Base-by-base conservation (phyloP, 805 yeast genomes). In the Kregervanrija delftensis region DNA sequence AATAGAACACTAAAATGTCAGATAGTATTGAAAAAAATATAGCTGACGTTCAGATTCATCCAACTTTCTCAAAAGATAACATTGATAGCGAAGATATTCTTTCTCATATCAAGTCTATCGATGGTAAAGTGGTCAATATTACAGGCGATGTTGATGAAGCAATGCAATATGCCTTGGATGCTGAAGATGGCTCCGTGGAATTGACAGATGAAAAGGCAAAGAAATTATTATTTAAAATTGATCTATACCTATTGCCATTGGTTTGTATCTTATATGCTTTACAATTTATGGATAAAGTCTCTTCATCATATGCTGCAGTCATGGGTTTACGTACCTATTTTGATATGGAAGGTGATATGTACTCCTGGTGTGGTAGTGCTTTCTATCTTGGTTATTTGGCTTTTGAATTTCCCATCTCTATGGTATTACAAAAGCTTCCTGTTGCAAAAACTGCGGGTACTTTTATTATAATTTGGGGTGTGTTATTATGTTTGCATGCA, bases 241-340 rank as follows among this genome's bases (percentile, higher is more conserved):
- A 80, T 55, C 37, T 69, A 14, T 69, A 59, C 48, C 49, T 80
- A 49, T 59, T 76, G 52, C 80, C 85, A 1, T 45, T 78, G 42
- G 64, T 79, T 61, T 71, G 74, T 49, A 45, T 71, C 22, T 53
- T 76, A 22, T 75, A 76, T 59, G 68, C 75, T 12, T 58, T 72
- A 14, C 84, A 79, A 59, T 76, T 68, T 51, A 74, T 81, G 79
- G 87, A 81, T 61, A 81, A 81, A 56, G 61, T 66, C 15, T 64
- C 83, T 3, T 71, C 67, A 40, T 66, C 77, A 15, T 72, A 70
- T 44, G 83, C 86, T 0, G 70, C 84, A 1, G 68, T 81, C 41
- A 56, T 79, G 71, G 86, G 85, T 3, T 53, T 81, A 15, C 57
- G 70, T 43, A 56, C 58, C 2, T 82, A 77, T 48, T 58, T 77